Percentiles rank a stretch among this genome's conserved stretches.
phyloP scores from a whole-genome alignment of 345 rosid genomes.

The Salix arbutifolia region DNA sequence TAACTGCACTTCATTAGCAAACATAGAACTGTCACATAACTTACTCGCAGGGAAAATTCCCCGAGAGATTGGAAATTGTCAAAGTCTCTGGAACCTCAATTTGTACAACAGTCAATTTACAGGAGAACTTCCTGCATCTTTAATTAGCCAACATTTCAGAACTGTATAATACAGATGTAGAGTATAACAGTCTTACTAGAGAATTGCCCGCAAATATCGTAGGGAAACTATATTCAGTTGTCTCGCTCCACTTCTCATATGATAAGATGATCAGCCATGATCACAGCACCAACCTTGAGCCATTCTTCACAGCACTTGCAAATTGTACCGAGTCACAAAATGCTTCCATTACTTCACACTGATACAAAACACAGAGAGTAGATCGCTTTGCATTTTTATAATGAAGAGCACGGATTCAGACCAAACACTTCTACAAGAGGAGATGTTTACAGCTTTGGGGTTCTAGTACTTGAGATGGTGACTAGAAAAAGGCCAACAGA shows the following conservation, averaged over 20 bases:
- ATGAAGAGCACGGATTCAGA: constrained; percentile 52
- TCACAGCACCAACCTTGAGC: constrained; percentile 40
- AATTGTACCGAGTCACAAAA: constrained; percentile 28
- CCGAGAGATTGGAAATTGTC: constrained; percentile 43
- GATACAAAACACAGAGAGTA: background rate
- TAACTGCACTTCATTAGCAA: constrained; percentile 39
- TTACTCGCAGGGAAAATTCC: constrained; percentile 43
- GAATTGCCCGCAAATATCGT: constrained; percentile 42
- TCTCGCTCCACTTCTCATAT: constrained; percentile 39
- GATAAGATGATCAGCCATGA: constrained; percentile 43
- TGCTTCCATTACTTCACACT: background rate
- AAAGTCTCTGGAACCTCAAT: constrained; percentile 23
- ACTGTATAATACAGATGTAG: constrained; percentile 34
- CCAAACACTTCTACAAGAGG: constrained; percentile 45
- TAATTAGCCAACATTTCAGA: constrained; percentile 31
- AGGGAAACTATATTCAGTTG: constrained; percentile 18
- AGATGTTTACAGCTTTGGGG: constrained; percentile 58
- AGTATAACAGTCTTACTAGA: constrained; percentile 37
- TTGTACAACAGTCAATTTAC: constrained; percentile 41
- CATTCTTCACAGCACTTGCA: constrained; percentile 39
- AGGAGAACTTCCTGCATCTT: constrained; percentile 36
- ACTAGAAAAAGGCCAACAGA: constrained; percentile 53
- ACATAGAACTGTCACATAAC: constrained; percentile 44
- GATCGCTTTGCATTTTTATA: background rate
- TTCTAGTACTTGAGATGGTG: constrained; percentile 52